Base-by-base conservation (phyloP, 352 stramenopile genomes). In the Phytophthora idaei region DNA sequence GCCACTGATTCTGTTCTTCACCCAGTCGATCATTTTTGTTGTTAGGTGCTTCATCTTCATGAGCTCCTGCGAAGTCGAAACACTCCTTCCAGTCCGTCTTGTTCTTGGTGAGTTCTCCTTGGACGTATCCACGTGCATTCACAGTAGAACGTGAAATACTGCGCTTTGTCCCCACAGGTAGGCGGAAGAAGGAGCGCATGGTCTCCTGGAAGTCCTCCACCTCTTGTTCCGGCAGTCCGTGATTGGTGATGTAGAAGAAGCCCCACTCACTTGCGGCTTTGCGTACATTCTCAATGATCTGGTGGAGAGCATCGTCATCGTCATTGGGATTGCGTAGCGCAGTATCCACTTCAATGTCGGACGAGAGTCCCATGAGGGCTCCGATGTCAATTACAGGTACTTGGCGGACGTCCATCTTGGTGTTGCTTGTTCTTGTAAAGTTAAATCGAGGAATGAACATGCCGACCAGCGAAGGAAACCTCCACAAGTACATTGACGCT, bases 51-150 rank as follows among this genome's bases (percentile, higher is more conserved):
- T 63, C 67, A 29, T 87, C 77, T 32, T 90, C 78, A 10, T 82
- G 61, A 0, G 27, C 59, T 5, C 74, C 72, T 6, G 69, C 68
- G 44, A 83, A 81, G 80, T 98, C 93, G 14, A 97, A 77, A 8
- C 67, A 76, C 66, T 98, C 84, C 54, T 98, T 98, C 89, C 90
- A 98, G 76, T 98, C 95, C n/a, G 70, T 80, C 53, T 87, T 93
- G 72, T 96, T 90, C 79, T 98, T 98, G 32, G 95, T 98, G 15
- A 98, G 76, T 64, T 98, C 95, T 60, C 97, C 87, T 62, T 98
- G 90, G 74, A 97, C 98, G 69, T 90, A 98, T 15, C 95, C 95
- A 54, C 92, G 80, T 34, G 92, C 76, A 78, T 98, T 98, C 14
- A 64, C 74, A 39, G 60, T 77, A 57, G 21, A 85, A 69, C 90